These are phyloP conservation scores for Bipolaris oryzae DNA, from an alignment of 2,329 filamentous ascomycete species.

Conservation along the genomic window DNA sequence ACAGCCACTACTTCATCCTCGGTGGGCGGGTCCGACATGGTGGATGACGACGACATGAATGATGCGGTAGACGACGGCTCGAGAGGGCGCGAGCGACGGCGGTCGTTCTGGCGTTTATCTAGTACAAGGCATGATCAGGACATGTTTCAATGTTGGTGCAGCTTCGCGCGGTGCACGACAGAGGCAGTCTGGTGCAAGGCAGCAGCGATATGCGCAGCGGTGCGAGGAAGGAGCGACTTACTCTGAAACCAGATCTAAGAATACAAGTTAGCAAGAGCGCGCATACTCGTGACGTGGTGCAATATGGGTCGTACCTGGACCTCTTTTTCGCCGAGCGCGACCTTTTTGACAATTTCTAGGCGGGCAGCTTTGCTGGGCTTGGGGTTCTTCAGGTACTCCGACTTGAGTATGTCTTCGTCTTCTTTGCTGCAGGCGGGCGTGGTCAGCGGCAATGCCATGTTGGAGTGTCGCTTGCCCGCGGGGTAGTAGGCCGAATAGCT, in stretches of 20 bases:
- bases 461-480: conserved; percentile 28
- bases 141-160: conserved; percentile 6
- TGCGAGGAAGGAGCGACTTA: conserved; percentile 9
- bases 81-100: conserved; percentile 84
- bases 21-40: conserved; percentile 43
- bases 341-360: conserved; percentile 80
- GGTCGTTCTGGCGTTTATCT: conserved; percentile 81
- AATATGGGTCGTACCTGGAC: conserved; percentile 74
- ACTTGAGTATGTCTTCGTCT: conserved; percentile 87
- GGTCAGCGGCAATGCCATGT: conserved; percentile 36
- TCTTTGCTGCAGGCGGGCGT: conserved; percentile 55
- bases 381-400: conserved; percentile 80
- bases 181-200: background rate
- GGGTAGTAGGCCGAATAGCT: conserved; percentile 25
- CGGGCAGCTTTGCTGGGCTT: conserved; percentile 92
- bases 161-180: background rate
- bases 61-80: conserved; percentile 42
- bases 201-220: background rate
- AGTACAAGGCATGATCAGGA: conserved; percentile 12
- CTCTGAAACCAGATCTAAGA: conserved; percentile 89
- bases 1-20: conserved; percentile 35
- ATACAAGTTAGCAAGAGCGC: conserved; percentile 38
- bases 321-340: conserved; percentile 92
- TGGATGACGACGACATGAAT: conserved; percentile 46
- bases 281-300: conserved; percentile 35